Percentiles rank a stretch among this genome's conserved stretches.
phyloP scores from a whole-genome alignment of 2,329 filamentous ascomycete genomes.

The Penicillium sp. region DNA sequence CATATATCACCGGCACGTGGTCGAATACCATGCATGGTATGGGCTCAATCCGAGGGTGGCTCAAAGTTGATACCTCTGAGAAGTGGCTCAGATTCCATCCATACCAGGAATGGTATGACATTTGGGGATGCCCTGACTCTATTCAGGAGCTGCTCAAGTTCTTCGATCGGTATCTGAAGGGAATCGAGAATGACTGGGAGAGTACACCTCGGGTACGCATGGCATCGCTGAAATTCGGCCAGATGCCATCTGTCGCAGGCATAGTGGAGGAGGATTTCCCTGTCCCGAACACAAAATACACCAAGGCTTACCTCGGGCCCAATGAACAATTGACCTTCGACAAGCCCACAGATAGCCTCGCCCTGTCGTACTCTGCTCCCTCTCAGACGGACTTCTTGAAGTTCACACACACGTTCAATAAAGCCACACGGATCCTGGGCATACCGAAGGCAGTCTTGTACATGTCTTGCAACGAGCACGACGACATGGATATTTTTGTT shows the following conservation, averaged over 20 bases:
- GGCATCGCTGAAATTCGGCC: slow-evolving; percentile 48
- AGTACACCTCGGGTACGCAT: slow-evolving; percentile 54
- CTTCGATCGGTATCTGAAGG: slow-evolving; percentile 56
- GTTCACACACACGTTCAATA: slow-evolving; percentile 51
- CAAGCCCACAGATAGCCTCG: not conserved
- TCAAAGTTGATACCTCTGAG: slow-evolving; percentile 44
- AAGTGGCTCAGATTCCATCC: slow-evolving; percentile 53
- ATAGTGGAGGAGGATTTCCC: slow-evolving; percentile 45
- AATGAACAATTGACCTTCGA: slow-evolving; percentile 20
- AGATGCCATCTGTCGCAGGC: slow-evolving; percentile 35
- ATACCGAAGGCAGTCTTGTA: slow-evolving; percentile 56
- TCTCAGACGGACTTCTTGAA: slow-evolving; percentile 38
- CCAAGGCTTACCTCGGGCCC: slow-evolving; percentile 38
- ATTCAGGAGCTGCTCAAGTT: slow-evolving; percentile 50
- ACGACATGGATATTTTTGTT: slow-evolving; percentile 56
- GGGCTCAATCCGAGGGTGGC: slow-evolving; percentile 46
- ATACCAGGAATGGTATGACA: slow-evolving; percentile 55
- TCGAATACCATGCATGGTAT: slow-evolving; percentile 44
- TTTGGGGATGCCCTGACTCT: slow-evolving; percentile 44
- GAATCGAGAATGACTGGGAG: slow-evolving; percentile 54
- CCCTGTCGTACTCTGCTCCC: slow-evolving; percentile 8
- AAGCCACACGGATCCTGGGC: slow-evolving; percentile 51
- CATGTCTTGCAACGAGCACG: slow-evolving; percentile 49
- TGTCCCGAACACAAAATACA: slow-evolving; percentile 41
- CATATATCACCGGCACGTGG: slow-evolving; percentile 44